phyloP scores from a whole-genome alignment of 2,329 filamentous ascomycete species.

The Arthrinium phaeospermum region DNA sequence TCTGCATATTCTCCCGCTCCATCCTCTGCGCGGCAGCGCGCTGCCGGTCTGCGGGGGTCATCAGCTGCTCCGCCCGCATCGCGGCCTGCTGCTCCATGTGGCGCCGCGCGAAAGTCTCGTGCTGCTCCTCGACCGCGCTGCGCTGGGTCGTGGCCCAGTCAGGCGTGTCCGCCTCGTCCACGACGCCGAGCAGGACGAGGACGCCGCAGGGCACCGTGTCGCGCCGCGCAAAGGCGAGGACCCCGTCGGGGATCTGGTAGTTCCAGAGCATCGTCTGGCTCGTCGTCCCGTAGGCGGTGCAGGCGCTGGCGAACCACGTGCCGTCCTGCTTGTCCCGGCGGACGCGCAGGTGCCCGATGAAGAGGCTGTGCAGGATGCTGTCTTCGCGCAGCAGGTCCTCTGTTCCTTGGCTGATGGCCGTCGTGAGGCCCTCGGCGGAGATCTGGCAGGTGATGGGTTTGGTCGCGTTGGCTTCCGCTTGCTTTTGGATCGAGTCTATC shows the following conservation, averaged over 20 bases:
- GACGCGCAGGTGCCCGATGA: constrained; percentile 54
- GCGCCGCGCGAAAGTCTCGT: constrained; percentile 44
- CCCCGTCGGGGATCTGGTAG: constrained; percentile 60
- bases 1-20: constrained; percentile 48
- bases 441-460: constrained; percentile 55
- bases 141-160: constrained; percentile 55
- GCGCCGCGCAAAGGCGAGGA: constrained; percentile 56
- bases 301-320: constrained; percentile 62
- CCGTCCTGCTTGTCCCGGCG: constrained; percentile 44
- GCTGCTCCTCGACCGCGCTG: constrained; percentile 41
- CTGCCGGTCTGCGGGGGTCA: constrained; percentile 49
- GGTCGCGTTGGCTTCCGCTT: constrained; percentile 33
- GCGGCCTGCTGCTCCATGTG: constrained; percentile 48
- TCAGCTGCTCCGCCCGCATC: constrained; percentile 48
- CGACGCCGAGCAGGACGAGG: constrained; percentile 58
- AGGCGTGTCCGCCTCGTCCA: constrained; percentile 57
- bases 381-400: constrained; percentile 32
- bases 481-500: constrained; percentile 43
- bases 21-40: constrained; percentile 48
- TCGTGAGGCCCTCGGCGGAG: constrained; percentile 51
- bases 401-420: constrained; percentile 49
- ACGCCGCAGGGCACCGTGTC: constrained; percentile 64
- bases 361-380: constrained; percentile 44
- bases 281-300: constrained; percentile 60
- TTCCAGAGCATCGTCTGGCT: constrained; percentile 65